These are phyloP conservation scores for Panicum hallii DNA, from an alignment of 202 grass and related monocot genomes.

Conservation along the genomic window DNA sequence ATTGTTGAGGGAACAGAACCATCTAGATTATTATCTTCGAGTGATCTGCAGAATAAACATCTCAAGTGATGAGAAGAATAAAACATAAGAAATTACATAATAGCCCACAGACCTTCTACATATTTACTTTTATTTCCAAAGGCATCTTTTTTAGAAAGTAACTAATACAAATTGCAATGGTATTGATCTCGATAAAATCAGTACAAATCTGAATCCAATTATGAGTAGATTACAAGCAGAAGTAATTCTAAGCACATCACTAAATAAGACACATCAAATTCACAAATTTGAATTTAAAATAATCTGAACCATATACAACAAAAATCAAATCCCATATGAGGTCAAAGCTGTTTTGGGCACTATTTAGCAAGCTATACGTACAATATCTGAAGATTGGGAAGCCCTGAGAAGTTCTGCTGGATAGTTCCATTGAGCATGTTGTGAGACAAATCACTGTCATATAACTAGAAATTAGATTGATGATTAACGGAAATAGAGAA, in stretches of 20 bases:
- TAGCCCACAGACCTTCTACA: slow-evolving; percentile 2
- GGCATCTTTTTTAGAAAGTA: slow-evolving; percentile 3
- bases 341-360: background rate
- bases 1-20: slow-evolving; percentile 79
- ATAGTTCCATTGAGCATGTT: slow-evolving; percentile 83
- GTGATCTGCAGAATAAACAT: slow-evolving; percentile 65
- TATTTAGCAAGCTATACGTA: slow-evolving; percentile 53
- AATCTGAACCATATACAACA: background rate
- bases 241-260: background rate
- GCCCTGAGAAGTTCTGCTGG: slow-evolving; percentile 69
- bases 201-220: slow-evolving; percentile 7
- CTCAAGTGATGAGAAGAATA: slow-evolving; percentile 34
- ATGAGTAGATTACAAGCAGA: background rate
- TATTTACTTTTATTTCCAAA: slow-evolving; percentile 3
- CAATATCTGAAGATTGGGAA: slow-evolving; percentile 84
- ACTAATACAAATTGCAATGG: slow-evolving; percentile 4
- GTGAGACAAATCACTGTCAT: slow-evolving; percentile 84
- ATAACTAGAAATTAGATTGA: slow-evolving; percentile 53
- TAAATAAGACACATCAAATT: background rate
- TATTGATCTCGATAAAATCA: slow-evolving; percentile 26
- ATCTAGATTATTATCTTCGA: slow-evolving; percentile 69
- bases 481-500: slow-evolving; percentile 17
- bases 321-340: slow-evolving; percentile 24
- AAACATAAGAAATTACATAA: slow-evolving; percentile 33
- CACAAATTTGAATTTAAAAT: background rate